A percentile compares a stretch with the other conserved stretches of the same genome.
These are phyloP conservation scores for Cadophora luteo-olivacea DNA, from an alignment of 2,329 filamentous ascomycete genomes.

Conservation along the genomic window DNA sequence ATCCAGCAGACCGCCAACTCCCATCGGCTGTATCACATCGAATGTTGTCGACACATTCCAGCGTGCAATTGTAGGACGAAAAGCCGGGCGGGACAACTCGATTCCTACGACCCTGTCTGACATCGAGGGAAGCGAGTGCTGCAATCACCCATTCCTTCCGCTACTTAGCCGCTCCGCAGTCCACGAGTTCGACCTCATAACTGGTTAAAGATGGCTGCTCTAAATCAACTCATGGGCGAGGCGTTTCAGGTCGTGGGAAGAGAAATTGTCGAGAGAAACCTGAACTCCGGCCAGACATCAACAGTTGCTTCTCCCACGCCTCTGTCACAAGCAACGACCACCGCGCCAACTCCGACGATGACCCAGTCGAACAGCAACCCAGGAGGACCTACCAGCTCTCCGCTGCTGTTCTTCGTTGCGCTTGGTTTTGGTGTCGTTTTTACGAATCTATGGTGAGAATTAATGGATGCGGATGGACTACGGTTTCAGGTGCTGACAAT, in stretches of 20 bases:
- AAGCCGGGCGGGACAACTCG: conserved; percentile 6
- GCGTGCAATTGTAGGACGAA: conserved; percentile 10
- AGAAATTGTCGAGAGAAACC: conserved; percentile 28
- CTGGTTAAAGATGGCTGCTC: conserved; percentile 34
- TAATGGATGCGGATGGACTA: not conserved
- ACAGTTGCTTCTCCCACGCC: conserved; percentile 20
- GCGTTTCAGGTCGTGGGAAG: conserved; percentile 37
- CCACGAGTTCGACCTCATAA: conserved; percentile 9
- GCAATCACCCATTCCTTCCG: conserved; percentile 26
- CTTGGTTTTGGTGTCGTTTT: conserved; percentile 98
- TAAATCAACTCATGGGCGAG: conserved; percentile 40
- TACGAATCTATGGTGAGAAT: conserved; percentile 91
- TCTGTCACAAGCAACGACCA: conserved; percentile 20
- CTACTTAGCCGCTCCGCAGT: conserved; percentile 24
- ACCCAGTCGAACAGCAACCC: conserved; percentile 19
- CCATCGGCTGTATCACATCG: conserved; percentile 12
- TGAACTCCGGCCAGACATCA: conserved; percentile 30
- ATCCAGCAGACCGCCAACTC: not conserved
- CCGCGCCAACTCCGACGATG: conserved; percentile 23
- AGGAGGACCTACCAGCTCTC: conserved; percentile 67
- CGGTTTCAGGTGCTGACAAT: conserved; percentile 39
- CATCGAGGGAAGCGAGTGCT: conserved; percentile 7
- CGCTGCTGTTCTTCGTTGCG: conserved; percentile 90
- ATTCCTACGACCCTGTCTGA: conserved; percentile 13
- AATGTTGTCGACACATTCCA: conserved; percentile 16